These are phyloP conservation scores for Plasmodium gaboni DNA, from an alignment of 169 alveolate genomes.

Conservation along the genomic window DNA sequence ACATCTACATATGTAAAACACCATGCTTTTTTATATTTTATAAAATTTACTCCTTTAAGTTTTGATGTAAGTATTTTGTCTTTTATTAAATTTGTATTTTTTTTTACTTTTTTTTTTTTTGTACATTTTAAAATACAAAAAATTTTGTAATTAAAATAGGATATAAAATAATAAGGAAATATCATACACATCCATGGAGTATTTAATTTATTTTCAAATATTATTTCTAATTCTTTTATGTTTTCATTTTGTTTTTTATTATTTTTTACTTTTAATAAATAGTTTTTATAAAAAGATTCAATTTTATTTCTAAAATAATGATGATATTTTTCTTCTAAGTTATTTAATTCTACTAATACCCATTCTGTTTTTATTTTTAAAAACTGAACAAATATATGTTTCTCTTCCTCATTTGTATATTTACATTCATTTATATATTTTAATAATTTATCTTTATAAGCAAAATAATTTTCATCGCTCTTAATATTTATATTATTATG, in stretches of 20 bases:
- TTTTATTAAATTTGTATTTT: not conserved
- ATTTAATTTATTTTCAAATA: constrained; percentile 34
- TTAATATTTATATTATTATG: constrained; percentile 1
- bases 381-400: constrained; percentile 19
- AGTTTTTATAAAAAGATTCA: constrained; percentile 47
- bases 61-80: constrained; percentile 29
- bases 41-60: constrained; percentile 76
- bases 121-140: constrained; percentile 17
- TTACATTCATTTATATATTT: constrained; percentile 56
- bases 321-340: constrained; percentile 40
- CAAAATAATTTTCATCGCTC: constrained; percentile 24
- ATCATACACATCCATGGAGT: constrained; percentile 66
- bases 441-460: constrained; percentile 26
- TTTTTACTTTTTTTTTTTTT: constrained; percentile 14
- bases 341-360: constrained; percentile 47
- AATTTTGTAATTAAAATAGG: constrained; percentile 35
- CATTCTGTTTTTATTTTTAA: constrained; percentile 48
- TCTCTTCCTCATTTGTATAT: constrained; percentile 49
- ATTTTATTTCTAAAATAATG: constrained; percentile 48
- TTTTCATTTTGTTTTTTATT: constrained; percentile 4
- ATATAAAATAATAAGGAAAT: constrained; percentile 51
- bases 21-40: constrained; percentile 81
- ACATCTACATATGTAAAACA: constrained; percentile 80
- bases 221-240: constrained; percentile 26
- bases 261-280: constrained; percentile 24